A percentile compares a stretch with the other conserved stretches of the same genome.
phyloP scores from a whole-genome alignment of 192 early-diverging fungal genomes.

The Spizellomyces punctatus region DNA sequence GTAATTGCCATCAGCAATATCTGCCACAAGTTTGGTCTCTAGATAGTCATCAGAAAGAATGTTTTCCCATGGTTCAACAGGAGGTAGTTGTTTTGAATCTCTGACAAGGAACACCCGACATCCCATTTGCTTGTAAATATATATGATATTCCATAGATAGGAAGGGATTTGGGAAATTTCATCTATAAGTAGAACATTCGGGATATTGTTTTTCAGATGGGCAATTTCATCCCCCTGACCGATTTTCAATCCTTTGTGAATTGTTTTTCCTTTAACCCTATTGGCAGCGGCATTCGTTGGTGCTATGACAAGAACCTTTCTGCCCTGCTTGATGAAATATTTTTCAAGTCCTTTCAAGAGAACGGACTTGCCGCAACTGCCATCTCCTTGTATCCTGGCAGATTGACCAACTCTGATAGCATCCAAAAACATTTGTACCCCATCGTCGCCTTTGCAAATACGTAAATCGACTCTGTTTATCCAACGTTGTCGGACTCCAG shows the following conservation, averaged over 20 bases:
- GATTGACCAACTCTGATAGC: constrained; percentile 1
- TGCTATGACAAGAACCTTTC: constrained; percentile 6
- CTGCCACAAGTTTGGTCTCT: background rate
- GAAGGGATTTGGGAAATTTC: constrained; percentile 24
- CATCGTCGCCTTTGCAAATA: constrained; percentile 1
- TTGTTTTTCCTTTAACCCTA: constrained; percentile 20
- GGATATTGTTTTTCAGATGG: background rate
- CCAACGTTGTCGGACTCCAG: no score
- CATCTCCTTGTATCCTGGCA: constrained; percentile 7
- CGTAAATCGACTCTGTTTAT: background rate
- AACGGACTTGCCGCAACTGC: constrained; percentile 1
- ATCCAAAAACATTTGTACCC: constrained; percentile 2
- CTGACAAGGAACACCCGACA: constrained; percentile 11
- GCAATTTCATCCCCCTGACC: background rate
- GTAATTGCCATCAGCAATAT: constrained; percentile 14
- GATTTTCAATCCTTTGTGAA: constrained; percentile 20
- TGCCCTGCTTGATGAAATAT: background rate
- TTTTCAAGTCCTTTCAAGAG: constrained; percentile 6
- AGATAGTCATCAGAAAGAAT: constrained; percentile 9
- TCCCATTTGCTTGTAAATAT: constrained; percentile 7
- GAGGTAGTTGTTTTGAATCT: constrained; percentile 8
- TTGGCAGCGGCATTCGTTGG: constrained; percentile 12
- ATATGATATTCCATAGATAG: constrained; percentile 21
- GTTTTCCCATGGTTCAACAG: constrained; percentile 15
- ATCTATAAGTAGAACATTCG: constrained; percentile 17